Evolutionary conservation across 192 early-diverging fungal species (phyloP), one percentile per base, ranked within the genome.

Genomic region (Lobosporangium transversale): DNA sequence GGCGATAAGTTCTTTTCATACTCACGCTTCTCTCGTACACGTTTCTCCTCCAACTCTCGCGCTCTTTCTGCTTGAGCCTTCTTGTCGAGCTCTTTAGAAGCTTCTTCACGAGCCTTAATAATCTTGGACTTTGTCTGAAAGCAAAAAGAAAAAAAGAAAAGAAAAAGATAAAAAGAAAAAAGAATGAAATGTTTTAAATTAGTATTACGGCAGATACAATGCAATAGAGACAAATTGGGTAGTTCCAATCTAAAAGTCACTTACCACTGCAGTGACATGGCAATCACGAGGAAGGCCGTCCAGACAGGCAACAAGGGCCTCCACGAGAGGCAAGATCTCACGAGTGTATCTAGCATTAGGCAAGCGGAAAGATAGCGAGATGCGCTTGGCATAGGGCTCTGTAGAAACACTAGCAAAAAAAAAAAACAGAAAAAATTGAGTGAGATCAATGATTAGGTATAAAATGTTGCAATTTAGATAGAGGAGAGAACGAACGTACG

Each of bases 301-400:
- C 64, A 76, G 54, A 48, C 73, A 76, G 4, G 65, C 63, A 37
- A 76, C 59, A 51, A 76, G 35, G 4, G 73, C 73, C 40, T 76
- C 73, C 15, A 67, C 59, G 11, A 76, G 63, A 29, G 73, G 73
- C 11, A 67, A 9, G 24, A 76, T 57, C 40, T 62, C 65, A 10
- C 65, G 63, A 3, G 73, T 51, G 23, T 67, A 12, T 33, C 47
- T 66, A 31, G 62, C 45, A 26, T 62, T 51, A 27, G 73, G 73
- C 32, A 76, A 24, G n/a, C 73, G 63, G 73, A 76, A 76, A 1
- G 73, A 76, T 49, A 76, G 29, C 4, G 73, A 76, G 31, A 76
- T 67, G 32, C 73, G 73, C 51, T 76, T 76, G 50, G 64, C 54
- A 55, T 57, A 43, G 14, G 73, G 64, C 48, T 76, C 35, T 9